phyloP scores from a whole-genome alignment of 768 basidiomycete genomes.

The Mycena pura region DNA sequence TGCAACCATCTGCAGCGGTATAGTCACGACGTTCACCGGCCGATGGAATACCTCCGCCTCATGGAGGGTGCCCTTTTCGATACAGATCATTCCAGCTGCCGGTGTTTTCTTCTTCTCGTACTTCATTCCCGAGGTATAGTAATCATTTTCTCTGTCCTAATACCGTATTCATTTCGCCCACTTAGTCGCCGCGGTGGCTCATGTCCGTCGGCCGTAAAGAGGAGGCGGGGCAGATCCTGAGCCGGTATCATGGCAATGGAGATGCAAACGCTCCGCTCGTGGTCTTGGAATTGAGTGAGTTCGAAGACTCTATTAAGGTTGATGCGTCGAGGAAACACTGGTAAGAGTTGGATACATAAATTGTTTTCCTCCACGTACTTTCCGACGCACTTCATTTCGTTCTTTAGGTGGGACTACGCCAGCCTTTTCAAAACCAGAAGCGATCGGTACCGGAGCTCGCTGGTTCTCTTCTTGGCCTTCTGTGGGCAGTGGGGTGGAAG shows the following conservation, averaged over 20 bases:
- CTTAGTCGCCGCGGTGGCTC: conserved; percentile 61
- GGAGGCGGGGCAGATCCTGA: conserved; percentile 54
- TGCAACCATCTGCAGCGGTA: conserved; percentile 11
- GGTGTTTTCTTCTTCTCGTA: conserved; percentile 34
- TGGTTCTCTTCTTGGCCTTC: conserved; percentile 61
- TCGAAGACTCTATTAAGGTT: conserved; percentile 53
- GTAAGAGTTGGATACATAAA: conserved; percentile 42
- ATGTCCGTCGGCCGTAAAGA: conserved; percentile 55
- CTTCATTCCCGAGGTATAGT: conserved; percentile 45
- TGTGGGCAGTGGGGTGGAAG: conserved; percentile 66
- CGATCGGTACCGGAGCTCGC: conserved; percentile 51
- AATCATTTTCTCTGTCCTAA: background rate
- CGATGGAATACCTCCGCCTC: conserved; percentile 10
- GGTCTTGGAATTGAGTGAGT: conserved; percentile 57
- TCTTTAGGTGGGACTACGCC: conserved; percentile 55
- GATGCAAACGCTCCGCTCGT: conserved; percentile 58
- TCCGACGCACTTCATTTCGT: background rate
- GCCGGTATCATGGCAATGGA: conserved; percentile 60
- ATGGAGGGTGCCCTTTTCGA: conserved; percentile 19
- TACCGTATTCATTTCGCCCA: background rate
- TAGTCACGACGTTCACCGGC: conserved; percentile 7
- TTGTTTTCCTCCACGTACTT: background rate
- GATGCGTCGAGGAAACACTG: conserved; percentile 65
- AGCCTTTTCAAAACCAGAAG: conserved; percentile 55
- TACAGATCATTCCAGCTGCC: conserved; percentile 21